These are phyloP conservation scores for Neobulgaria alba DNA, from an alignment of 2,329 filamentous ascomycete species.

Conservation along the genomic window DNA sequence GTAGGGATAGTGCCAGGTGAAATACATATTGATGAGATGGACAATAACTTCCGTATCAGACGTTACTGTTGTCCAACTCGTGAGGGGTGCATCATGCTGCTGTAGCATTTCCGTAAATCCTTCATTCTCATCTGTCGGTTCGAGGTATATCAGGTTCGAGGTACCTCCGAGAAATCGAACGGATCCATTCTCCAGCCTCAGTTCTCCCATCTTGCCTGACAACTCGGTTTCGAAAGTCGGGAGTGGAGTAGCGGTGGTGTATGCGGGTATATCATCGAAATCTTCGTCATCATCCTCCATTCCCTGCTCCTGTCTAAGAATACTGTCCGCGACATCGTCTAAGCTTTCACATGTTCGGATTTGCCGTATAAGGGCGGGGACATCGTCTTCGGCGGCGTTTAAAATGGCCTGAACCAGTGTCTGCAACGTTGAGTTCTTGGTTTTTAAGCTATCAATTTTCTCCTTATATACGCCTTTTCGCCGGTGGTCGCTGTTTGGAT, in stretches of 20 bases:
- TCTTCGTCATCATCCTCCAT: conserved; percentile 32
- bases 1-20: conserved; percentile 95
- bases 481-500: conserved; percentile 91
- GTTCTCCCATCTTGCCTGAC: conserved; percentile 86
- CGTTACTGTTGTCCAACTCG: conserved; percentile 83
- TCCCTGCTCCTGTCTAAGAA: conserved; percentile 26
- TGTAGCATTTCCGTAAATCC: conserved; percentile 24
- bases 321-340: conserved; percentile 29
- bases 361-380: conserved; percentile 68
- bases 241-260: conserved; percentile 34
- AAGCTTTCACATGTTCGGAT: conserved; percentile 74
- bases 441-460: conserved; percentile 82
- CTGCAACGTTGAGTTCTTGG: conserved; percentile 77
- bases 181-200: conserved; percentile 78
- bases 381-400: conserved; percentile 83
- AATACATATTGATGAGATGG: conserved; percentile 95
- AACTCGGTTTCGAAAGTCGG: conserved; percentile 62
- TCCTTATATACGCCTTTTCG: conserved; percentile 96
- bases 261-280: conserved; percentile 33
- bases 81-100: conserved; percentile 57
- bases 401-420: conserved; percentile 89
- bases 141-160: conserved; percentile 81
- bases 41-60: conserved; percentile 68
- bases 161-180: conserved; percentile 91
- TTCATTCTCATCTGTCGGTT: conserved; percentile 36